Evolutionary conservation across 257 asterid species (phyloP), one percentile per base, ranked within the genome.

Genomic region (Solanum chaucha): DNA sequence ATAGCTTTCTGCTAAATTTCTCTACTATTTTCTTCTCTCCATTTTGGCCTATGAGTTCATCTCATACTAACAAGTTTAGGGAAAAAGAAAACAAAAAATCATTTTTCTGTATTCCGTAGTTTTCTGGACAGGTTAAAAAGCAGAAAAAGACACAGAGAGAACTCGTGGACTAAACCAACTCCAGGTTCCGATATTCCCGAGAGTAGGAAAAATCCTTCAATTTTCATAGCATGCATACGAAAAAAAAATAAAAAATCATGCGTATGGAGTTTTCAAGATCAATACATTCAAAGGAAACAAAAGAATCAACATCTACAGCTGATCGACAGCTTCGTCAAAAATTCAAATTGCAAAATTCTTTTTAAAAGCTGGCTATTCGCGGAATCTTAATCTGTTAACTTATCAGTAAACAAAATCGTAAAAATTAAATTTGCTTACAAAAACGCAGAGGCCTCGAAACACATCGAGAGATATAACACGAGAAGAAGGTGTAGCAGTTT

Each of bases 381-480:
- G 65, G 11, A 58, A 19, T 58, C 65, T 38, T 38, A 22, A 28
- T 75, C 55, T 11, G 35, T 75, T n/a, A 7, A 3, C 59, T 12
- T 12, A 17, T 75, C 6, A 12, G 32, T 24, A 41, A 41, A 78
- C 59, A 75, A 77, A 40, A 28, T 40, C 36, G 26, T 38, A 4
- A 5, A 77, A 38, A 64, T 12, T 38, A 17, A 88, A 85, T 36
- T 34, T 77, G 64, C 85, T 89, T 92, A 94, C 97, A 82, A 93
- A 87, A 68, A 93, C 93, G 80, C 92, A 91, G 17, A 93, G 93
- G 88, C 94, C 95, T n/a, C 94, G 93, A 35, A 93, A 94, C 20
- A 93, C 94, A 88, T 93, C 95, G 87, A 94, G 91, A 51, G 94
- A 93, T 64, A 91, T 92, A 61, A 92, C 72, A 67, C 95, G 96